Evolutionary conservation across 352 stramenopile species (phyloP), one percentile per base, ranked within the genome.

Genomic region (Phytophthora aleatoria): DNA sequence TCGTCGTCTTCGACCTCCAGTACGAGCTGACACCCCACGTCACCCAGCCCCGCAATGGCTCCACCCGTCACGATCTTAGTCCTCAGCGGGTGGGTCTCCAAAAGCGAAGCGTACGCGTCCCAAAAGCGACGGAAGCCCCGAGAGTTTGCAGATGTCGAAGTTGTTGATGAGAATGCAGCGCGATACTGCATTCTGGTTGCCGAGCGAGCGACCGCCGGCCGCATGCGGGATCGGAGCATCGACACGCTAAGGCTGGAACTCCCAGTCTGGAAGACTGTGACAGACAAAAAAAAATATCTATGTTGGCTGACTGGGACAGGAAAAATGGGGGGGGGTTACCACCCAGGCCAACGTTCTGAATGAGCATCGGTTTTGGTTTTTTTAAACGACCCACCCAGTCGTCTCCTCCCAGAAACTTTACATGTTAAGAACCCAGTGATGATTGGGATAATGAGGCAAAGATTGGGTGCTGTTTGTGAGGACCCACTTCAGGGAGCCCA

Each of bases 11-110:
- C 33, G 0, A 8, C 20, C 42, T 90, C 77, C 4, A 94, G 61
- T 13, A 83, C 52, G n/a, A 91, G 54, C 64, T 95, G 86, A 64
- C 83, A 93, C 47, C 70, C 64, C 20, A 93, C 52, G 73, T 95
- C 86, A 55, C 86, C 86, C 31, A 83, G 54, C 31, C 67, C 84
- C 1, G 83, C 82, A 61, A 95, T 95, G 12, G 47, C 64, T 6
- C 73, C 67, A 44, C 74, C 81, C 20, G 84, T 92, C 11, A 80
- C 61, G 35, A 90, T 75, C 73, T 95, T 95, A 42, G 84, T 93
- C 15, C 54, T 38, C 24, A 92, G 16, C 45, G 86, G 84, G 11
- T 78, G 76, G 48, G 70, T 81, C 60, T 81, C 81, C 35, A 95
- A 62, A 35, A 90, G 57, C 35, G 39, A 45, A 41, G 68, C 58